These are phyloP conservation scores for Trebouxia sp. DNA, from an alignment of 139 green algal genomes.

Conservation along the genomic window DNA sequence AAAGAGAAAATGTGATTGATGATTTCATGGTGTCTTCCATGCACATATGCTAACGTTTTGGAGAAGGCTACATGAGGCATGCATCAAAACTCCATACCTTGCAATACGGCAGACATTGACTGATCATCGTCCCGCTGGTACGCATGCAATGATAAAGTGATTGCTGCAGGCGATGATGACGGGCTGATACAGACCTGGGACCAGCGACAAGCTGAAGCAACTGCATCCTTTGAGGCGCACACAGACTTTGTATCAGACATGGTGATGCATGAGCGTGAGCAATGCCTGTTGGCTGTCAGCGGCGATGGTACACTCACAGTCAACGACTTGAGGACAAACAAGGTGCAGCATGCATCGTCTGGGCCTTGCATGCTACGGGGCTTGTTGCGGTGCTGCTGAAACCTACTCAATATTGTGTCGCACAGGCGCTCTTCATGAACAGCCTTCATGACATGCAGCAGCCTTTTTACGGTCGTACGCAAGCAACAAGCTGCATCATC, in stretches of 20 bases:
- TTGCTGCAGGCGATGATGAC: slow-evolving; percentile 77
- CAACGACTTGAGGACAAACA: slow-evolving; percentile 57
- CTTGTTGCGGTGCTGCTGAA: too few relatives aligned
- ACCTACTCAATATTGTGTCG: too few relatives aligned
- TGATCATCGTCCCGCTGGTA: background rate
- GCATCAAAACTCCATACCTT: too few relatives aligned
- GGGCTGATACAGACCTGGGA: slow-evolving; percentile 86
- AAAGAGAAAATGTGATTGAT: too few relatives aligned
- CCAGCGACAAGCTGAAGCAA: slow-evolving; percentile 45
- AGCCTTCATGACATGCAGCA: too few relatives aligned
- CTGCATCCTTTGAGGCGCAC: slow-evolving; percentile 60
- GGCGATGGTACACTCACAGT: slow-evolving; percentile 85
- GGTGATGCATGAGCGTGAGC: slow-evolving; percentile 36
- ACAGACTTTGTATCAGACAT: slow-evolving; percentile 84
- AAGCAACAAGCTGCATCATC: too few relatives aligned
- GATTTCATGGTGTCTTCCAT: too few relatives aligned
- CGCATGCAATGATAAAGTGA: slow-evolving; percentile 39
- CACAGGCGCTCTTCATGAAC: too few relatives aligned
- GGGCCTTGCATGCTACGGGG: background rate
- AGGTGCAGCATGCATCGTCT: slow-evolving; percentile 29
- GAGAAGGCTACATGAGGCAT: too few relatives aligned
- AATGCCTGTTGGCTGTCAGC: slow-evolving; percentile 65
- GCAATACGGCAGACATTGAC: background rate
- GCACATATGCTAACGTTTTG: too few relatives aligned
- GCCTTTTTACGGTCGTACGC: too few relatives aligned